A percentile compares a stretch with the other conserved stretches of the same genome.
These are phyloP conservation scores for Evernia prunastri DNA, from an alignment of 495 filamentous ascomycete species.

Conservation along the genomic window DNA sequence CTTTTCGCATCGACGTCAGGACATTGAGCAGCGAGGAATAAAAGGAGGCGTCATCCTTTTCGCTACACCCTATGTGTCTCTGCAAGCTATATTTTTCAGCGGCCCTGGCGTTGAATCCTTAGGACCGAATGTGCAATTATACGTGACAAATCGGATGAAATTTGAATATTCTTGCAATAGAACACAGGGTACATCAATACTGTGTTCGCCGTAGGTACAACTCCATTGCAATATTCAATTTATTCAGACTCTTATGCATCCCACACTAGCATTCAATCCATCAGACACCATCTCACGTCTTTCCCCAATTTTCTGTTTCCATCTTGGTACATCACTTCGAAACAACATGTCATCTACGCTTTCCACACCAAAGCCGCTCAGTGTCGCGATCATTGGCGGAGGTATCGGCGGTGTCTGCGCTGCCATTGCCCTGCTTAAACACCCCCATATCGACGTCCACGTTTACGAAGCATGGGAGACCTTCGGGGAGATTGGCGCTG, in stretches of 20 bases:
- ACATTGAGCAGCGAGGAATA: no score
- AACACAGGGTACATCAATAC: neutral
- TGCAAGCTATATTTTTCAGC: neutral
- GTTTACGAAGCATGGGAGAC: constrained; percentile 44
- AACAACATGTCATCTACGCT: neutral
- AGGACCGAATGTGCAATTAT: neutral
- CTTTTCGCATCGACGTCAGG: neutral
- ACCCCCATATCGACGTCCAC: constrained; percentile 33
- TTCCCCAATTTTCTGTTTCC: neutral
- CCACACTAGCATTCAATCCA: neutral
- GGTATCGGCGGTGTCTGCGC: constrained; percentile 32
- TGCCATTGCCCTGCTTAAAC: constrained; percentile 29
- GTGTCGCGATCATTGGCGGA: constrained; percentile 24
- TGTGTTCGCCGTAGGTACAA: neutral
- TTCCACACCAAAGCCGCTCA: neutral
- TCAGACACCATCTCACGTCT: neutral
- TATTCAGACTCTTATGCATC: neutral
- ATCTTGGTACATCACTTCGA: neutral
- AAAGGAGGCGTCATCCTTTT: no score
- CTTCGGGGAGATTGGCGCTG: constrained; percentile 40
- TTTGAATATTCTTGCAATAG: neutral
- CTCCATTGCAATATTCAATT: neutral
- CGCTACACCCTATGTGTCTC: no score
- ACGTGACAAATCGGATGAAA: no score
- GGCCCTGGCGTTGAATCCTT: neutral